phyloP scores from a whole-genome alignment of 1,284 basidiomycete genomes.

The Malassezia brasiliensis region DNA sequence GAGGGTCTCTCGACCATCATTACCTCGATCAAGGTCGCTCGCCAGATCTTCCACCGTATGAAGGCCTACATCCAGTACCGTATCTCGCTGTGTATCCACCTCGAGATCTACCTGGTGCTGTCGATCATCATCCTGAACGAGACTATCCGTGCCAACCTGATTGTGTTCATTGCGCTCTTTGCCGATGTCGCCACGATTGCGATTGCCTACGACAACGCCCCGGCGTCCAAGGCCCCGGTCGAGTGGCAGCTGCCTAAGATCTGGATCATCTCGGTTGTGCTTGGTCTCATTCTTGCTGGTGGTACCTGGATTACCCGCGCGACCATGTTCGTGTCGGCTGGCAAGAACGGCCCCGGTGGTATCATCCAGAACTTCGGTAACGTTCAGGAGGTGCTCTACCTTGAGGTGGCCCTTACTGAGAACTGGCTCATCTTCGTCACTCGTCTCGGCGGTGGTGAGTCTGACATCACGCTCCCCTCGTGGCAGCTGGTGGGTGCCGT shows the following conservation, averaged over 20 bases:
- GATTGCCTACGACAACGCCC: slow-evolving; percentile 55
- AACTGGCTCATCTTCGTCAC: slow-evolving; percentile 56
- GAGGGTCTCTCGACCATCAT: slow-evolving; percentile 53
- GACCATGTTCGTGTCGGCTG: slow-evolving; percentile 52
- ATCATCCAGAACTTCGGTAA: slow-evolving; percentile 55
- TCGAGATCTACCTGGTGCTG: slow-evolving; percentile 55
- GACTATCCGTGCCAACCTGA: slow-evolving; percentile 55
- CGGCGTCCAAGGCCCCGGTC: slow-evolving; percentile 53
- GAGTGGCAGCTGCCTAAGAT: slow-evolving; percentile 58
- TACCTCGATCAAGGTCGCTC: slow-evolving; percentile 56
- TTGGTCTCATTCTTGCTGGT: slow-evolving; percentile 51
- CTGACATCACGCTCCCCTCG: slow-evolving; percentile 51
- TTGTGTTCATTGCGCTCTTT: slow-evolving; percentile 57
- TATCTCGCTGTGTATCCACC: slow-evolving; percentile 53
- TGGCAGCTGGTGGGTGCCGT: slow-evolving; percentile 54
- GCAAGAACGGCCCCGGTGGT: slow-evolving; percentile 39
- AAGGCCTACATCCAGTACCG: slow-evolving; percentile 53
- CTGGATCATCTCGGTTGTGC: slow-evolving; percentile 54
- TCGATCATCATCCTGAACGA: slow-evolving; percentile 55
- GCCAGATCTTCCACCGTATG: slow-evolving; percentile 58
- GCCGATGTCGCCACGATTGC: slow-evolving; percentile 55
- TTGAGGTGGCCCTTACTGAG: slow-evolving; percentile 56
- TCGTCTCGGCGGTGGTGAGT: slow-evolving; percentile 47
- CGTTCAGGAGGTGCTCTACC: slow-evolving; percentile 54
- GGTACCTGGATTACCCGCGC: slow-evolving; percentile 56